phyloP scores from a whole-genome alignment of 2,329 filamentous ascomycete genomes.

The Juglanconis oblonga region DNA sequence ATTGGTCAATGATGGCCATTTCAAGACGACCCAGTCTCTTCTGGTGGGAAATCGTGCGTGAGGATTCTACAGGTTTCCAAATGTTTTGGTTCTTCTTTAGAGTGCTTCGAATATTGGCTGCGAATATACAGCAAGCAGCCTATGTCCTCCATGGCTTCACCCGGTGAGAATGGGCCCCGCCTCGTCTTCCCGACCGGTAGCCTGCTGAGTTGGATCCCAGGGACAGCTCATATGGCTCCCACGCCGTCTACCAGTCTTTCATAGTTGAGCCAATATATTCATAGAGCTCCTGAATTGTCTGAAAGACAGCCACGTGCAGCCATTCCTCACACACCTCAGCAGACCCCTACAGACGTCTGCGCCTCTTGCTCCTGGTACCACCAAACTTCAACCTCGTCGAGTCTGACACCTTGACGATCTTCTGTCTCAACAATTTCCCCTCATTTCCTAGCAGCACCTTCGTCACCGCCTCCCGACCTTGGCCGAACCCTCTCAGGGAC shows the following conservation, averaged over 20 bases:
- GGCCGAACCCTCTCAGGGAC: constrained; percentile 79
- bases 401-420: constrained; percentile 80
- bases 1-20: constrained; percentile 2
- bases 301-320: background rate
- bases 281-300: background rate
- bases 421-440: constrained; percentile 69
- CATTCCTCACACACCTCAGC: background rate
- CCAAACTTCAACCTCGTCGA: constrained; percentile 92
- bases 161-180: background rate
- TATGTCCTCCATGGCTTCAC: too few relatives aligned
- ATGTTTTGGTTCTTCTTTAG: background rate
- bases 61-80: background rate
- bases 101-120: background rate
- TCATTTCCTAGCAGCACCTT: constrained; percentile 88
- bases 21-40: background rate
- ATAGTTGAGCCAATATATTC: background rate
- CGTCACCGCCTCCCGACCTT: constrained; percentile 80
- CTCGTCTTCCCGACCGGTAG: background rate
- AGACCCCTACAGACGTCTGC: constrained; percentile 64
- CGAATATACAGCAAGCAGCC: background rate
- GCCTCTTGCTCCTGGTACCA: constrained; percentile 81
- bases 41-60: background rate
- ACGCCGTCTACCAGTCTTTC: background rate
- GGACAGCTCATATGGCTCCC: background rate
- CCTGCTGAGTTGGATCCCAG: background rate